A percentile compares a stretch with the other conserved stretches of the same genome.
Evolutionary conservation across 768 basidiomycete genomes (phyloP).

Genomic region (Pulveroboletus sp.): DNA sequence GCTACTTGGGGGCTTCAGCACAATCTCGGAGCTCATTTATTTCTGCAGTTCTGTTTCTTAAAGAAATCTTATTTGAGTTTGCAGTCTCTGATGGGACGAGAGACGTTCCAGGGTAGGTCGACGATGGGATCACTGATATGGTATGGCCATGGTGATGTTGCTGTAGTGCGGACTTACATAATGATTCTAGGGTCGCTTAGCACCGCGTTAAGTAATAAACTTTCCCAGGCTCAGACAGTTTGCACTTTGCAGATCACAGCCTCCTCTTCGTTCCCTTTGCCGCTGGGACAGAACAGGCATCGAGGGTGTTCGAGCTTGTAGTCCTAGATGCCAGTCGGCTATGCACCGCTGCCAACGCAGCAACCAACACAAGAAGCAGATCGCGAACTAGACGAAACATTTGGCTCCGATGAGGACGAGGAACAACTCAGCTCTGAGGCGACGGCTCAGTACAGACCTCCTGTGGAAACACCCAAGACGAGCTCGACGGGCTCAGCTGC

Average conservation of each 20-base stretch:
- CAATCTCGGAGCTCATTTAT: too few species aligned
- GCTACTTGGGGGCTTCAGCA: too few species aligned
- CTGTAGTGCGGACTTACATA: neutral
- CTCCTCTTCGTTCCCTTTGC: neutral
- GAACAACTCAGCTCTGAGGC: constrained; percentile 22
- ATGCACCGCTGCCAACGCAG: constrained; percentile 49
- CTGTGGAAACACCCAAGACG: constrained; percentile 15
- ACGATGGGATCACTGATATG: too few species aligned
- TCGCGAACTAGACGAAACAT: constrained; percentile 74
- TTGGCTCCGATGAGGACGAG: constrained; percentile 53
- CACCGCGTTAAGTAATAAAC: too few species aligned
- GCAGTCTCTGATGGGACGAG: too few species aligned
- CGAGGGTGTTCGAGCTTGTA: neutral
- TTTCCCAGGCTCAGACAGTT: neutral
- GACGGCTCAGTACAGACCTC: constrained; percentile 23
- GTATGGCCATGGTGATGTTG: too few species aligned
- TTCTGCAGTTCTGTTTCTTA: too few species aligned
- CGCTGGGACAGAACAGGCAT: neutral
- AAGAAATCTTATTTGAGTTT: too few species aligned
- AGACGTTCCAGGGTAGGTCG: too few species aligned
- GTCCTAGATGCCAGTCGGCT: constrained; percentile 43
- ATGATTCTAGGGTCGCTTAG: neutral
- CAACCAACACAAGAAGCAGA: constrained; percentile 41
- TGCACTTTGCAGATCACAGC: neutral
- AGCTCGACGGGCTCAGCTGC: constrained; percentile 23